Conservation (phyloP, 441 rosid species). For the Adansonia gregorii region DNA sequence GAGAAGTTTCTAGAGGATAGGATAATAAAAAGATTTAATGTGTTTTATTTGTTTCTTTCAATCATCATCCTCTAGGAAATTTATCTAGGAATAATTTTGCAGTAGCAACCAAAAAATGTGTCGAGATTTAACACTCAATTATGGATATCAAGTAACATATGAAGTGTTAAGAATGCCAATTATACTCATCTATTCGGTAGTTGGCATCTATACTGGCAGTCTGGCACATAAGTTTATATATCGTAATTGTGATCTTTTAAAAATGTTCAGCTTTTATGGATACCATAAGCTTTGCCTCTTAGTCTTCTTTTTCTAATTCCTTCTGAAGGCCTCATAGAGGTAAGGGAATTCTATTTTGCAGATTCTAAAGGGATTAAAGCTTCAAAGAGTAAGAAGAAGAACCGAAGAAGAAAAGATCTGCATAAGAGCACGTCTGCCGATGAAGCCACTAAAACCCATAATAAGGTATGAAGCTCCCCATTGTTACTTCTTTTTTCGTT, state of each 20-base stretch:
- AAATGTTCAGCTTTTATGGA: conserved; percentile 10
- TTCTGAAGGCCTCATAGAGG: conserved; percentile 47
- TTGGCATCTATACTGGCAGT: neutral
- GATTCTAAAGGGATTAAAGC: conserved; percentile 68
- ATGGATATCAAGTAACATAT: neutral
- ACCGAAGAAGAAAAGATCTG: conserved; percentile 65
- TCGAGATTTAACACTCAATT: neutral
- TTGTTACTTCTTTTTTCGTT: conserved; percentile 30
- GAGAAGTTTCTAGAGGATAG: neutral
- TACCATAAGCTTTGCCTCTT: conserved; percentile 38
- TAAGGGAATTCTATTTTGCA: conserved; percentile 51
- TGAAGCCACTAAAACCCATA: conserved; percentile 40
- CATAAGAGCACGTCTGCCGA: conserved; percentile 43
- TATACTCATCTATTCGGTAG: conserved; percentile 1
- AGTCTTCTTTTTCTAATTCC: conserved; percentile 42
- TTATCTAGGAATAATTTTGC: conserved; percentile 5
- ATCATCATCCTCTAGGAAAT: neutral
- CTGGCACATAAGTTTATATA: neutral
- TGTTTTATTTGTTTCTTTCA: conserved; percentile 8
- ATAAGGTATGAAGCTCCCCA: conserved; percentile 47
- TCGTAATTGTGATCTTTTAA: conserved; percentile 9
- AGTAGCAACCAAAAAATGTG: neutral
- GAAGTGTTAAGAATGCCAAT: neutral
- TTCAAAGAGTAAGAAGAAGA: conserved; percentile 79
- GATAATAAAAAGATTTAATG: neutral